Evolutionary conservation across 1,139 yeast genomes (phyloP).

Genomic region (Groenewaldozyma sp.): DNA sequence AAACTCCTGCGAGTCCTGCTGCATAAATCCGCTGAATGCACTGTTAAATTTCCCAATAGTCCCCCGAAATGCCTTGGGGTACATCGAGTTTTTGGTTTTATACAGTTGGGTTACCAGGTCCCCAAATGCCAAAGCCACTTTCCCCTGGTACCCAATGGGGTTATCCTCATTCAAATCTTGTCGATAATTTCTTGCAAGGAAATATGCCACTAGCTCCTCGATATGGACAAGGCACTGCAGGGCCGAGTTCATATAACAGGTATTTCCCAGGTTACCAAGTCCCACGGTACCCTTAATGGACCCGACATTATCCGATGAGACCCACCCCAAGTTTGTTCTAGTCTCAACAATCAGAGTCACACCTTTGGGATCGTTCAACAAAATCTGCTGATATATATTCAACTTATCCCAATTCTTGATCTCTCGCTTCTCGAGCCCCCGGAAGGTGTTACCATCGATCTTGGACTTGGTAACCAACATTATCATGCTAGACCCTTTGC

Average conservation of each 20-base stretch:
- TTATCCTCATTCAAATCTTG: constrained; percentile 64
- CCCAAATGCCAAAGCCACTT: constrained; percentile 70
- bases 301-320: constrained; percentile 5
- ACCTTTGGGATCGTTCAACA: background rate
- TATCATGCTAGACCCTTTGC: background rate
- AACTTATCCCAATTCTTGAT: background rate
- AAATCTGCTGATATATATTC: background rate
- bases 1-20: constrained; percentile 95
- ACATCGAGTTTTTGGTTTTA: constrained; percentile 21
- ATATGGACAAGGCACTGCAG: constrained; percentile 82
- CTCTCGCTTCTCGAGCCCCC: constrained; percentile 1
- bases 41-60: constrained; percentile 73
- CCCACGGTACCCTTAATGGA: constrained; percentile 46
- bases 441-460: constrained; percentile 1
- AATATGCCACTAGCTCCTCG: constrained; percentile 75
- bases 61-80: constrained; percentile 72
- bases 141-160: constrained; percentile 80
- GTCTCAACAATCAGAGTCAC: constrained; percentile 9
- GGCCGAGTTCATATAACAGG: constrained; percentile 96
- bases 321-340: constrained; percentile 9
- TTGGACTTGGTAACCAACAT: background rate
- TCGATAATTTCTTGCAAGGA: constrained; percentile 41
- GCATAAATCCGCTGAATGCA: constrained; percentile 80
- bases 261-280: constrained; percentile 75
- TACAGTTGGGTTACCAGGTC: constrained; percentile 52